Evolutionary conservation across 2,329 filamentous ascomycete genomes (phyloP), one percentile per base, ranked within the genome.

Genomic region (Arachnopeziza araneosa): DNA sequence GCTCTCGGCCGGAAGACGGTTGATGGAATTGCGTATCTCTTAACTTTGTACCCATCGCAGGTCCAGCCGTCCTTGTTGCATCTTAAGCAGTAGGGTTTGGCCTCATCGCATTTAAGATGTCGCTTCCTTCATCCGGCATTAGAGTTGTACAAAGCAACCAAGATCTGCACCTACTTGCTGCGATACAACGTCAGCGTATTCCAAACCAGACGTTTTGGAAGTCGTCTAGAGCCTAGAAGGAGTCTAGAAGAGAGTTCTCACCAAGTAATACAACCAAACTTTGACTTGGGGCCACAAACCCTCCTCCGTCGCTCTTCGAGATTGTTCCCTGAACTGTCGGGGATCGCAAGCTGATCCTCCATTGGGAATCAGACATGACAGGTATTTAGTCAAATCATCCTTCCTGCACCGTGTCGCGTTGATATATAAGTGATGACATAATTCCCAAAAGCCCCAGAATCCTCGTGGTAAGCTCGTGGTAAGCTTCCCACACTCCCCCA

Each of bases 21-120:
- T 19, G 36, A 6, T 19, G 10, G 10, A 12, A 44, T 44, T 17
- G 36, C 17, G 36, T 17, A 44, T 44, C 17, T 44, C 36, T 44
- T 44, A 14, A 12, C 6, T 14, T 14, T 14, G 48, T 66, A 66
- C 6, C 63, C 62, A 51, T 63, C 64, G 24, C 64, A 66, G 30
- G 53, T 59, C 21, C 64, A 50, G 17, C 61, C 61, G 14, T 61
- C 62, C 2, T 14, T 52, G 2, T 54, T 54, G 54, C 64, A 65
- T 58, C 52, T 59, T 22, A 6, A 3, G 9, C 24, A 24, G 14
- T 10, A 17, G 9, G 50, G 50, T 24, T 14, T 52, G 3, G 24
- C 24, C 21, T 24, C 44, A 50, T 56, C n/a, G 48, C 50, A 22
- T 44, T 44, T 44, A 14, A 44, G 36, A 44, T 44, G 36, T 44